phyloP scores from a whole-genome alignment of 1,139 yeast genomes.

The Geotrichum phurueaensis region DNA sequence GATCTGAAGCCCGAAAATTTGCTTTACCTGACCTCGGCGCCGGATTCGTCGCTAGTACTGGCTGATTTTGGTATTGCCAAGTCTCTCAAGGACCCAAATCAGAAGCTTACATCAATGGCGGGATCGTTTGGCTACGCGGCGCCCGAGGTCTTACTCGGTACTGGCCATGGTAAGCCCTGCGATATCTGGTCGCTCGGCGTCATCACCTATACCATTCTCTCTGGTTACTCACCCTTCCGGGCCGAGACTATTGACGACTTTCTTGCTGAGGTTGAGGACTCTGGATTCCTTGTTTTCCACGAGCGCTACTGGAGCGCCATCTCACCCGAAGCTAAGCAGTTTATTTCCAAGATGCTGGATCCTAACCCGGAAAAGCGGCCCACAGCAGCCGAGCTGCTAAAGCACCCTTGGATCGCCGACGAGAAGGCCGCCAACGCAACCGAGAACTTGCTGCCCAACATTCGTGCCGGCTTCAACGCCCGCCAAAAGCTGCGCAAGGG shows the following conservation, averaged over 20 bases:
- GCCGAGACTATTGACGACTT: constrained; percentile 80
- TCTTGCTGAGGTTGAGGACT: constrained; percentile 70
- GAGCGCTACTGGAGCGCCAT: constrained; percentile 81
- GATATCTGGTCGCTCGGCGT: constrained; percentile 93
- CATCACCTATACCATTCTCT: constrained; percentile 78
- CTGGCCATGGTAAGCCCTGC: constrained; percentile 87
- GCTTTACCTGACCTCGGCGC: constrained; percentile 51
- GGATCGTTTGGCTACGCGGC: constrained; percentile 95
- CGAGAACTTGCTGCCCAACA: constrained; percentile 64
- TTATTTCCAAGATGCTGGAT: constrained; percentile 61
- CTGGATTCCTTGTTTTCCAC: constrained; percentile 65
- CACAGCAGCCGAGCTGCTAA: constrained; percentile 55
- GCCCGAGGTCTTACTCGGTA: constrained; percentile 73
- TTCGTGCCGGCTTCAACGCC: constrained; percentile 74
- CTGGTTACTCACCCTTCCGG: constrained; percentile 90
- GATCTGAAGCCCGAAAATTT: constrained; percentile 90
- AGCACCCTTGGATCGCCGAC: constrained; percentile 66
- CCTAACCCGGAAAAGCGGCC: constrained; percentile 61
- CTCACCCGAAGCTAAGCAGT: constrained; percentile 66
- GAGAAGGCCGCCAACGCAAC: constrained; percentile 39
- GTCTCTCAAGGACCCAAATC: constrained; percentile 51
- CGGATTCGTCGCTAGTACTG: constrained; percentile 63
- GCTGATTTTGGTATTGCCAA: constrained; percentile 95
- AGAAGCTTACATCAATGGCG: constrained; percentile 68
- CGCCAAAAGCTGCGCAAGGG: constrained; percentile 81